Percentiles rank a stretch among this genome's conserved stretches.
Evolutionary conservation across 2,329 filamentous ascomycete genomes (phyloP).

Genomic region (Orbilia blumenaviensis): DNA sequence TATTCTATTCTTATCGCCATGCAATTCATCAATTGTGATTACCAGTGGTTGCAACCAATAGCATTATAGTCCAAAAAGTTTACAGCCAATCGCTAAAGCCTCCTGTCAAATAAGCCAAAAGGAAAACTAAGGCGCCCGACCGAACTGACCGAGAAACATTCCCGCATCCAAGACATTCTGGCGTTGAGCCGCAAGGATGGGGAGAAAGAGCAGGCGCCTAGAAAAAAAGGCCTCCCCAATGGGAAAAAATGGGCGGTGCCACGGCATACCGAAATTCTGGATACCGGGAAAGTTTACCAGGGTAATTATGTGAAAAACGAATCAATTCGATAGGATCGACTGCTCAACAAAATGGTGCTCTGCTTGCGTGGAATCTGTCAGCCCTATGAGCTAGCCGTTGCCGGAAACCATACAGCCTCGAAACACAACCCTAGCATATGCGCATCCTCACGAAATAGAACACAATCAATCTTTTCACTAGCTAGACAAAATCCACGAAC

Average conservation of each 20-base stretch:
- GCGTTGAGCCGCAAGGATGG: background rate
- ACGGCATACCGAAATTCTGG: background rate
- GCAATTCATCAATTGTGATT: background rate
- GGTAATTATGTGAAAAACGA: background rate
- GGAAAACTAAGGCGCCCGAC: background rate
- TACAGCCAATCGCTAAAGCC: slow-evolving; percentile 23
- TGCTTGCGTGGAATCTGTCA: background rate
- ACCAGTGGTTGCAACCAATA: background rate
- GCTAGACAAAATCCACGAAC: background rate
- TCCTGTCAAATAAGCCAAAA: slow-evolving; percentile 18
- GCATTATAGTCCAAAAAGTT: no score
- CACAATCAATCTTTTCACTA: no score
- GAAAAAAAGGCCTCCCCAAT: no score
- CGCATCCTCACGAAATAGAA: no score
- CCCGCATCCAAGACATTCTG: background rate
- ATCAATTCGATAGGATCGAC: slow-evolving; percentile 29
- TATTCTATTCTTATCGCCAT: slow-evolving; percentile 34
- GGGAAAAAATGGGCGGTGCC: background rate
- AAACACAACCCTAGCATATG: no score
- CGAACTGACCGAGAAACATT: slow-evolving; percentile 1
- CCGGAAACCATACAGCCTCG: no score
- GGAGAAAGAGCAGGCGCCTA: background rate
- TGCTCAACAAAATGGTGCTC: slow-evolving; percentile 18
- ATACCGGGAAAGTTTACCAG: background rate
- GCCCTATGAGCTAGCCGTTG: slow-evolving; percentile 31